Evolutionary conservation across 1,284 basidiomycete genomes (phyloP), one percentile per base, ranked within the genome.

Genomic region (Ganoderma resinaceum): DNA sequence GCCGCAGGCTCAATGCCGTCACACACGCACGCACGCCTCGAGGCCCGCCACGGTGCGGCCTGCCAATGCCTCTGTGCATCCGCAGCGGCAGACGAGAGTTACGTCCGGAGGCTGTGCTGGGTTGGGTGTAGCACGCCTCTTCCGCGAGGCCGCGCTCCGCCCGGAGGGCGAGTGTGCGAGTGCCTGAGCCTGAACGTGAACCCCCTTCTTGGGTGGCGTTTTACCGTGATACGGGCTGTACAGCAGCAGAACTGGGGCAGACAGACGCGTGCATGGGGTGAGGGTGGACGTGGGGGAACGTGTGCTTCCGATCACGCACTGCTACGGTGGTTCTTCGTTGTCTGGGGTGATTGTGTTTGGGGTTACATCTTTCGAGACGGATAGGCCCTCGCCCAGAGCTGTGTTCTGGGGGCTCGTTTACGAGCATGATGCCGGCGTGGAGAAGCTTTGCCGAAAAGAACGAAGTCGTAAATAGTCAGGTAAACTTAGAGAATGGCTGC

Each of bases 71-170:
- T 46, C 61, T 33, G 62, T 29, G 61, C 29, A 16, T 40, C 20
- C 37, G 61, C 43, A 62, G 61, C 16, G 23, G 46, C 43, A 46
- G 62, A 68, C 70, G 70, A 66, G 70, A 63, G 67, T 66, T 71
- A 69, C 70, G 66, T 69, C 70, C 67, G 70, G 62, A 66, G 65
- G 70, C 70, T 71, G 68, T 71, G 67, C 70, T 40, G 46, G 18
- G 12, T 33, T 55, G 52, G 29, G 6, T 55, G 52, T 35, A 20
- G 53, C 52, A 42, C 53, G 49, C 62, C 26, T 57, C n/a, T 37
- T 61, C 31, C 23, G 33, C 38, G 37, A 40, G 23, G 58, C 58
- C 0, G 46, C 46, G 46, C 46, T 49, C 46, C 46, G 46, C 46
- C 46, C 46, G 23, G 46, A 49, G 23, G 16, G 16, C 16, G 40